These are phyloP conservation scores for Candida boleticola DNA, from an alignment of 805 yeast genomes.

Conservation along the genomic window DNA sequence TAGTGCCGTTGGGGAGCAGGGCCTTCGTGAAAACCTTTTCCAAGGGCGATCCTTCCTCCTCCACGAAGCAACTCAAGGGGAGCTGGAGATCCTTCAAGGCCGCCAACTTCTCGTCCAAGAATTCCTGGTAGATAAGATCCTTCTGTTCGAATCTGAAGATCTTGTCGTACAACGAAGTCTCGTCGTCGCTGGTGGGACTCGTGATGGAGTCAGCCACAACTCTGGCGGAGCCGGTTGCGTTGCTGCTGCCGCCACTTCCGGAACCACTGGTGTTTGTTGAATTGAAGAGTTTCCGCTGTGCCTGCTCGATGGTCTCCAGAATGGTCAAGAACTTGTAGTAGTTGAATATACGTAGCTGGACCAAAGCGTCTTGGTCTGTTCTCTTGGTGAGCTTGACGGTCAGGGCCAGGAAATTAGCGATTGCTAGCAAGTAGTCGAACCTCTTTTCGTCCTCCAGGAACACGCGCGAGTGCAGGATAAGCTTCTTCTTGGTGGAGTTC, in stretches of 20 bases:
- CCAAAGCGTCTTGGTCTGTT: slow-evolving; percentile 34
- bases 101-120: slow-evolving; percentile 31
- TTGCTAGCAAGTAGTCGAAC: slow-evolving; percentile 41
- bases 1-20: neutral
- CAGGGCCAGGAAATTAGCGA: slow-evolving; percentile 36
- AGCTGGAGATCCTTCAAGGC: slow-evolving; percentile 23
- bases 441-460: slow-evolving; percentile 28
- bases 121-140: slow-evolving; percentile 35
- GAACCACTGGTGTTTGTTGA: slow-evolving; percentile 9
- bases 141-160: slow-evolving; percentile 37
- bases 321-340: slow-evolving; percentile 39
- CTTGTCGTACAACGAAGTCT: slow-evolving; percentile 34
- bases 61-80: slow-evolving; percentile 30
- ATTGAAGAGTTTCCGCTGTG: slow-evolving; percentile 29
- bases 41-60: slow-evolving; percentile 11
- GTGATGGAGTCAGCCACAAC: neutral
- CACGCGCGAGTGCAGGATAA: slow-evolving; percentile 26
- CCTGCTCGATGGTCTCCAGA: slow-evolving; percentile 30
- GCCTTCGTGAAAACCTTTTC: neutral
- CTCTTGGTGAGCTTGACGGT: slow-evolving; percentile 36
- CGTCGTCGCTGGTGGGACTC: slow-evolving; percentile 21
- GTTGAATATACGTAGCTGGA: slow-evolving; percentile 40
- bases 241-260: slow-evolving; percentile 1
- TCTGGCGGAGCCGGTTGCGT: neutral
- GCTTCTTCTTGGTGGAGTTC: slow-evolving; percentile 37